Evolutionary conservation across 2,329 filamentous ascomycete species (phyloP).

Genomic region (Byssoonygena ceratinophila): DNA sequence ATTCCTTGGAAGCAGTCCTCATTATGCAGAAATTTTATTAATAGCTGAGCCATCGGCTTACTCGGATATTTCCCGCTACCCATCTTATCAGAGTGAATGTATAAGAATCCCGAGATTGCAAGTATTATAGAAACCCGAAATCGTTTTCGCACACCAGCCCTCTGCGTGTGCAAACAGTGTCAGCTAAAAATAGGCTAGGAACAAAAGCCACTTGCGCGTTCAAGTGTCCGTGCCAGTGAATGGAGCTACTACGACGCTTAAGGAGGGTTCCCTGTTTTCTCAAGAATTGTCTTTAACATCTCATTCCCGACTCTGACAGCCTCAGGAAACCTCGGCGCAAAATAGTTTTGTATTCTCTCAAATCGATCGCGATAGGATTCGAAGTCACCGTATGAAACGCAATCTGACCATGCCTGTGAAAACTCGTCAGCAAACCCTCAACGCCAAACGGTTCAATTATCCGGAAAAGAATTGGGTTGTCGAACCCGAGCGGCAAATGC

Average conservation of each 20-base stretch:
- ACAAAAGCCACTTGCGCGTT: too few species aligned
- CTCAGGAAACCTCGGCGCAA: conserved; percentile 78
- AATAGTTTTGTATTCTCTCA: conserved; percentile 79
- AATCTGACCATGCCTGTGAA: conserved; percentile 74
- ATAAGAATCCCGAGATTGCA: too few species aligned
- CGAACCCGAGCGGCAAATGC: conserved; percentile 77
- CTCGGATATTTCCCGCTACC: too few species aligned
- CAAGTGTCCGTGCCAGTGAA: too few species aligned
- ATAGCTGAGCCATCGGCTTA: too few species aligned
- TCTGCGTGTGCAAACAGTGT: too few species aligned
- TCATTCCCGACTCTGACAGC: conserved; percentile 81
- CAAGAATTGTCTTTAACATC: conserved; percentile 93
- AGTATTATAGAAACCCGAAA: too few species aligned
- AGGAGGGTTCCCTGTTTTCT: conserved; percentile 48
- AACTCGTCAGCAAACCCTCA: conserved; percentile 2
- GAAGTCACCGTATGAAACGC: conserved; percentile 82
- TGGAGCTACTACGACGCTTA: background rate
- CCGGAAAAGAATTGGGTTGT: conserved; percentile 10
- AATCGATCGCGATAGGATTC: conserved; percentile 89
- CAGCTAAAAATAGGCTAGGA: too few species aligned
- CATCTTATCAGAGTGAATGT: too few species aligned
- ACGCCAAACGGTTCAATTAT: background rate
- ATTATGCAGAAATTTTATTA: too few species aligned
- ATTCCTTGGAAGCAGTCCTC: too few species aligned
- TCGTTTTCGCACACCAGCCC: too few species aligned